phyloP scores from a whole-genome alignment of 2,329 filamentous ascomycete genomes.

The Trichoderma sp. region DNA sequence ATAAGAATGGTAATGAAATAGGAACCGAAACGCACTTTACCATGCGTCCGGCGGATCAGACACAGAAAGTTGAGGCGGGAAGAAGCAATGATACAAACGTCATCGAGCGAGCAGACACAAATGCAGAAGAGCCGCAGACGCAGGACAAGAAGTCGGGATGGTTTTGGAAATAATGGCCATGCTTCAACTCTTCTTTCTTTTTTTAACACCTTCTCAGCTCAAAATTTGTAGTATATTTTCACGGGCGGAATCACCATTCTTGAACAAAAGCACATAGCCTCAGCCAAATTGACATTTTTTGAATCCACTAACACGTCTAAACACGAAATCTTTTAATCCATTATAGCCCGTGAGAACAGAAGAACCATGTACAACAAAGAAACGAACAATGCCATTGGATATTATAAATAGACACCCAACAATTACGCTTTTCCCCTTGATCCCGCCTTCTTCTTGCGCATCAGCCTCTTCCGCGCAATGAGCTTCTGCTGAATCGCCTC shows the following conservation, averaged over 20 bases:
- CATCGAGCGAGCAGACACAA: conserved; percentile 12
- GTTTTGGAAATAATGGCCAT: conserved; percentile 42
- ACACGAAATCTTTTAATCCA: not conserved
- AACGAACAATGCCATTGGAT: not conserved
- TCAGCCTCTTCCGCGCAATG: conserved; percentile 80
- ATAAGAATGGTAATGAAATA: conserved; percentile 45
- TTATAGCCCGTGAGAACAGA: not conserved
- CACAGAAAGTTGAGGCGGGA: conserved; percentile 23
- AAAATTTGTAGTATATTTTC: not conserved
- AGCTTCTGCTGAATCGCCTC: conserved; percentile 65
- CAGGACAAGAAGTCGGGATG: conserved; percentile 37
- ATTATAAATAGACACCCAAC: not conserved
- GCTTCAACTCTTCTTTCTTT: not conserved
- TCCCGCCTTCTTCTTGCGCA: conserved; percentile 67
- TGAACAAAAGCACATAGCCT: not conserved
- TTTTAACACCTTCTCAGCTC: not conserved
- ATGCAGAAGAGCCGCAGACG: conserved; percentile 1
- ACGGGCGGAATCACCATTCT: not conserved
- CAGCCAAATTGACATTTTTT: not conserved
- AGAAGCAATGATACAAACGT: conserved; percentile 5
- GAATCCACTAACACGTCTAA: not conserved
- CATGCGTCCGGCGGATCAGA: conserved; percentile 33
- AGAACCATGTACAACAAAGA: not conserved
- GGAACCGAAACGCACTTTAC: conserved; percentile 40
- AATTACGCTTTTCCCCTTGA: conserved; percentile 36